Evolutionary conservation across 495 filamentous ascomycete species (phyloP).

Genomic region (Patellaria atrata): DNA sequence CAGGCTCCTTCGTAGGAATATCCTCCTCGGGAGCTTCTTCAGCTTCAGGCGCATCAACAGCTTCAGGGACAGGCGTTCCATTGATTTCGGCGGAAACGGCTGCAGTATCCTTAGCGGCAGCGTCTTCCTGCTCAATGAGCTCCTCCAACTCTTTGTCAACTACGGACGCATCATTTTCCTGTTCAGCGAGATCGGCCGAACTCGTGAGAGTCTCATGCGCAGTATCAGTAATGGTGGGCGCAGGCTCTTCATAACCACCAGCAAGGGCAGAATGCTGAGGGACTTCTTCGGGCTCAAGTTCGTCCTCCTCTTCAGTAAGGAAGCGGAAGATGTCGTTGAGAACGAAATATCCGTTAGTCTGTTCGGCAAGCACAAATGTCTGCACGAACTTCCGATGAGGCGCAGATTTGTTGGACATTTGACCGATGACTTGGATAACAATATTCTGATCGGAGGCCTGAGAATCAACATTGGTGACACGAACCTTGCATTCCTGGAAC

Average conservation of each 20-base stretch:
- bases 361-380: slow-evolving; percentile 94
- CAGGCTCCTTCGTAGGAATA: slow-evolving; percentile 18
- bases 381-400: slow-evolving; percentile 91
- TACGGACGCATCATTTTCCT: slow-evolving; percentile 32
- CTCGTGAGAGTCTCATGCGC: slow-evolving; percentile 23
- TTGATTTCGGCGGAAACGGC: slow-evolving; percentile 17
- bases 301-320: slow-evolving; percentile 68
- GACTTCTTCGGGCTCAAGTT: slow-evolving; percentile 39
- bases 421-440: slow-evolving; percentile 92
- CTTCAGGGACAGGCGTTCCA: slow-evolving; percentile 16
- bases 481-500: slow-evolving; percentile 96
- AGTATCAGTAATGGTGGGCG: slow-evolving; percentile 16
- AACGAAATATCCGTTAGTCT: slow-evolving; percentile 95
- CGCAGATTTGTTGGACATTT: slow-evolving; percentile 83
- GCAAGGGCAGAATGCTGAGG: slow-evolving; percentile 25
- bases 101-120: slow-evolving; percentile 28
- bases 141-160: slow-evolving; percentile 46
- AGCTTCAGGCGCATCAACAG: slow-evolving; percentile 13
- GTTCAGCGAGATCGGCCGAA: slow-evolving; percentile 20
- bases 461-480: slow-evolving; percentile 93
- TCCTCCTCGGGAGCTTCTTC: slow-evolving; percentile 17
- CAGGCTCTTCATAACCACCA: slow-evolving; percentile 25
- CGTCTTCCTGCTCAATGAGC: slow-evolving; percentile 25
- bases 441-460: slow-evolving; percentile 87
- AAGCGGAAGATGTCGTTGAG: slow-evolving; percentile 96